phyloP scores from a whole-genome alignment of 257 asterid species.

The Scutellaria minor region DNA sequence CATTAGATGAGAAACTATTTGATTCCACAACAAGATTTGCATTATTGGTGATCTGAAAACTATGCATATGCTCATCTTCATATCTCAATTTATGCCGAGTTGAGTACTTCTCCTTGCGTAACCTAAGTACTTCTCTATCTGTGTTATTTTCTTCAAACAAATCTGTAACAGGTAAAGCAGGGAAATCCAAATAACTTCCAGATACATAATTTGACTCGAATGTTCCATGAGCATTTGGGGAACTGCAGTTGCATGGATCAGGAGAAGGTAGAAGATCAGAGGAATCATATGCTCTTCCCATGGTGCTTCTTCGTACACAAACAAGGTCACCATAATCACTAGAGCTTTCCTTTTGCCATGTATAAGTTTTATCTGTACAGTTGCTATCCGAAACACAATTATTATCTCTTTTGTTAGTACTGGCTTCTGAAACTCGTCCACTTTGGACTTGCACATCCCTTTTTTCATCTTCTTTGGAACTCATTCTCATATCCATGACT shows the following conservation, averaged over 20 bases:
- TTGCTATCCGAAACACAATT: slow-evolving; percentile 48
- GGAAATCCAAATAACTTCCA: slow-evolving; percentile 76
- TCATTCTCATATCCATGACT: slow-evolving; percentile 95
- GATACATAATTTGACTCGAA: slow-evolving; percentile 46
- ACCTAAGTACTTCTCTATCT: slow-evolving; percentile 53
- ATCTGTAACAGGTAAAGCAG: slow-evolving; percentile 81
- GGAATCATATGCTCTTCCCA: slow-evolving; percentile 68
- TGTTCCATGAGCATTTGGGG: slow-evolving; percentile 53
- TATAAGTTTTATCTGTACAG: slow-evolving; percentile 52
- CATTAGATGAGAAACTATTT: slow-evolving; percentile 52
- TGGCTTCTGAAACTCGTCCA: slow-evolving; percentile 50
- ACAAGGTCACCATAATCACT: slow-evolving; percentile 74
- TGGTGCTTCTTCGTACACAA: slow-evolving; percentile 62
- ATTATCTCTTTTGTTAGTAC: slow-evolving; percentile 45
- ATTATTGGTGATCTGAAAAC: slow-evolving; percentile 79
- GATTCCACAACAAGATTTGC: slow-evolving; percentile 89
- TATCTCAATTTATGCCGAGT: slow-evolving; percentile 61
- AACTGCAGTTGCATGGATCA: slow-evolving; percentile 53
- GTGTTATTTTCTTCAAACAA: slow-evolving; percentile 66
- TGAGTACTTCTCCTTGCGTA: slow-evolving; percentile 54
- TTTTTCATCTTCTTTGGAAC: slow-evolving; percentile 70
- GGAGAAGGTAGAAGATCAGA: slow-evolving; percentile 61
- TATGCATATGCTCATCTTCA: slow-evolving; percentile 79
- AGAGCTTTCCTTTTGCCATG: slow-evolving; percentile 53
- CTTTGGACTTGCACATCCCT: slow-evolving; percentile 59